Evolutionary conservation across 257 asterid species (phyloP).

Genomic region (Schizonepeta tenuifolia): DNA sequence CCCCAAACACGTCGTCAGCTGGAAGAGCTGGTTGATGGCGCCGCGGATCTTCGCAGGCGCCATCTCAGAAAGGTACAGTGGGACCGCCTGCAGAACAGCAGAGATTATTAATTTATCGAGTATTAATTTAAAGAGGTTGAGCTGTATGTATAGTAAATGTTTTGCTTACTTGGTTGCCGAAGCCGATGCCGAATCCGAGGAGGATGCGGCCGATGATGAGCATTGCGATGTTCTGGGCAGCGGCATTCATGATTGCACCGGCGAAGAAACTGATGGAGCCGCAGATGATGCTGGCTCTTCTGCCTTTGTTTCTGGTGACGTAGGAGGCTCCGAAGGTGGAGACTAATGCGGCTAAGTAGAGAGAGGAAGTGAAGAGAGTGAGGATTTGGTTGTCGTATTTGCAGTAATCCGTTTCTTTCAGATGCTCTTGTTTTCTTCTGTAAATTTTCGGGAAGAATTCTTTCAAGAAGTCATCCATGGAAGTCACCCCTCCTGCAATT

Average conservation of each 20-base stretch:
- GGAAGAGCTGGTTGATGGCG: conserved; percentile 51
- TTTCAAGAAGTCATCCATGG: conserved; percentile 64
- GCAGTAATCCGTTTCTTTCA: conserved; percentile 46
- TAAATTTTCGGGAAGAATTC: conserved; percentile 59
- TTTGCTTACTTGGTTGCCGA: conserved; percentile 47
- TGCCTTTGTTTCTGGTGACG: conserved; percentile 51
- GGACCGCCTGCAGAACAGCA: conserved; percentile 33
- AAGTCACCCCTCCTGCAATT: conserved; percentile 66
- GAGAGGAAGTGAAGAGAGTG: conserved; percentile 68
- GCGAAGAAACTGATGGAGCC: conserved; percentile 48
- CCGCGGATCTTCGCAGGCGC: conserved; percentile 49
- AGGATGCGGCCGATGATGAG: conserved; percentile 62
- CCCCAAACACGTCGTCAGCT: conserved; percentile 48
- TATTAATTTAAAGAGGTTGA: no score
- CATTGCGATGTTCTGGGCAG: conserved; percentile 52
- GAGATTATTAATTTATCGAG: no score
- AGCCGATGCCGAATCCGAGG: conserved; percentile 71
- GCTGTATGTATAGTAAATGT: not conserved
- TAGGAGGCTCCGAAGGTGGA: conserved; percentile 65
- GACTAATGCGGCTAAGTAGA: conserved; percentile 60
- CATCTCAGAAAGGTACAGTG: conserved; percentile 50
- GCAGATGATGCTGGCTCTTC: conserved; percentile 54
- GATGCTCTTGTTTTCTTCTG: conserved; percentile 27
- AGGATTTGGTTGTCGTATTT: conserved; percentile 55
- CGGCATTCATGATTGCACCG: conserved; percentile 57